These are phyloP conservation scores for Cucurbita moschata DNA, from an alignment of 306 rosid species.

Conservation along the genomic window DNA sequence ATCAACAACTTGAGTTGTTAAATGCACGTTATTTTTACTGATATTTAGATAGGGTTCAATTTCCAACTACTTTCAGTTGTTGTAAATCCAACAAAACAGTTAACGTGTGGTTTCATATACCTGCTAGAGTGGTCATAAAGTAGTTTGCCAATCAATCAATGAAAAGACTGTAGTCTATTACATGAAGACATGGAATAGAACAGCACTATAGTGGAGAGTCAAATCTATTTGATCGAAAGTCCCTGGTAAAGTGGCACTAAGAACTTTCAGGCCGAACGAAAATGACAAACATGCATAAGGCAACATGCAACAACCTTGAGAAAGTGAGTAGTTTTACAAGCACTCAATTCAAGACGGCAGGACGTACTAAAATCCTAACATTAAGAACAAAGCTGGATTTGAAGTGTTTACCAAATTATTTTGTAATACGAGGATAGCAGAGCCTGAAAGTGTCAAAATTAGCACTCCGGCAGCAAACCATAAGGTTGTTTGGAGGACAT, in stretches of 20 bases:
- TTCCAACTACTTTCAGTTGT: neutral
- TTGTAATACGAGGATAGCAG: neutral
- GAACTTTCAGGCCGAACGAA: neutral
- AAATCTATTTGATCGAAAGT: neutral
- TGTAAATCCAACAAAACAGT: neutral
- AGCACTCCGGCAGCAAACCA: neutral
- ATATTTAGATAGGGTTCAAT: neutral
- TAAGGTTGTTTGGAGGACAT: neutral
- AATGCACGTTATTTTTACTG: neutral
- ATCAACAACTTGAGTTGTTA: neutral
- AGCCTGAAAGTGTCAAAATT: neutral
- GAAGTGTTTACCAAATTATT: neutral
- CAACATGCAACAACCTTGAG: neutral
- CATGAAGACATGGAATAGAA: conserved; percentile 2
- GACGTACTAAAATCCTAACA: neutral
- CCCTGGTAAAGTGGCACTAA: neutral
- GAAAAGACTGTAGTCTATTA: neutral
- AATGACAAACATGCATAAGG: neutral
- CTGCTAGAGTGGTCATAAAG: neutral
- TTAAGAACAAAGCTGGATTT: neutral
- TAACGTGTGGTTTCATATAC: neutral
- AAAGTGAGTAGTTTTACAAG: neutral
- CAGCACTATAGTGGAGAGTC: neutral
- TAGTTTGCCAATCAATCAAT: neutral
- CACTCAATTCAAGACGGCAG: neutral